A percentile compares a stretch with the other conserved stretches of the same genome.
Evolutionary conservation across 208 protist species (phyloP).

Genomic region (Kentomonas sorsogonicus): DNA sequence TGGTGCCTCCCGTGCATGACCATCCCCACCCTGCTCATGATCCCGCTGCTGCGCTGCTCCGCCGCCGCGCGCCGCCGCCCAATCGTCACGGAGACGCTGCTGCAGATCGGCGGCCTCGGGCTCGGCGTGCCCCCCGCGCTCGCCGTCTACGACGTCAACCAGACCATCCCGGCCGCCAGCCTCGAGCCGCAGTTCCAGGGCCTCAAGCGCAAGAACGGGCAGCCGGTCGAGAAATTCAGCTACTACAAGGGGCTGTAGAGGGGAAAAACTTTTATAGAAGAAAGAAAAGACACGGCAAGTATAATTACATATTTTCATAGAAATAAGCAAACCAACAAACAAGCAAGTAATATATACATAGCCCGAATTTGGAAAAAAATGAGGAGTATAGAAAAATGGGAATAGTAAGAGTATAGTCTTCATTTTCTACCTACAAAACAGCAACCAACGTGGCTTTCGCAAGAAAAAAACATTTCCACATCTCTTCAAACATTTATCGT

Average conservation of each 20-base stretch:
- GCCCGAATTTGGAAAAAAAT: background rate
- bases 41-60: conserved; percentile 38
- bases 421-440: background rate
- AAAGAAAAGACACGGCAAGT: background rate
- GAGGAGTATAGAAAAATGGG: background rate
- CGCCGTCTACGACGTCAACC: conserved; percentile 50
- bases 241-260: conserved; percentile 86
- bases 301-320: background rate
- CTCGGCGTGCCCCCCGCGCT: conserved; percentile 73
- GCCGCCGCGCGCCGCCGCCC: conserved; percentile 24
- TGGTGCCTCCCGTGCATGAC: conserved; percentile 85
- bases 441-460: background rate
- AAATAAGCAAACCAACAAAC: background rate
- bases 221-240: conserved; percentile 49
- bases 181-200: conserved; percentile 60
- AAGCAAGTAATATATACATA: background rate
- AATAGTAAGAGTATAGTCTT: background rate
- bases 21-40: conserved; percentile 83
- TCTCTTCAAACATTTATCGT: background rate
- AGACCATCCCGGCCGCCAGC: conserved; percentile 37
- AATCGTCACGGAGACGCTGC: conserved; percentile 31
- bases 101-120: conserved; percentile 68
- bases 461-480: background rate
- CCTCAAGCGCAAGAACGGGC: conserved; percentile 58
- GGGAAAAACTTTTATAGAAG: background rate